Evolutionary conservation across 2,329 filamentous ascomycete species (phyloP), one percentile per base, ranked within the genome.

Genomic region (Ophiostoma australiae): DNA sequence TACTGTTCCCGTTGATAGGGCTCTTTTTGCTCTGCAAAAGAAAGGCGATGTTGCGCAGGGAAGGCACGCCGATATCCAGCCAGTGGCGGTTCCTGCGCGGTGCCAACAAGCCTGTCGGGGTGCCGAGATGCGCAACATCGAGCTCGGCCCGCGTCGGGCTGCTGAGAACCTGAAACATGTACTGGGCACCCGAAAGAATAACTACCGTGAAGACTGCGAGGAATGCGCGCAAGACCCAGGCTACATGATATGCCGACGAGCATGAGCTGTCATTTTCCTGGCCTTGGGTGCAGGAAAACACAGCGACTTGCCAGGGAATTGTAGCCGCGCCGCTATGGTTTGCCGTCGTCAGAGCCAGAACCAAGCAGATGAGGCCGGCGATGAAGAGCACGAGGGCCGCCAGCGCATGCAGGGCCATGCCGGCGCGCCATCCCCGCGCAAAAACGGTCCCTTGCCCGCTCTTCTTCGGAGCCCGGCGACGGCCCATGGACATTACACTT

Each of bases 41-140:
- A 69, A 80, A 76, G 15, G 73, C 70, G 2, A 86, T 76, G 73
- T 87, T 87, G 68, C 84, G 80, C 37, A 86, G 69, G 13, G 85
- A 86, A 7, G 84, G 83, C 23, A 86, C 79, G 7, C 85, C 85
- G 37, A 87, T 83, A 72, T 87, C 84, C 69, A 87, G 76, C 85
- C 84, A 86, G 65, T 75, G 78, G 73, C 78, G 80, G 44, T 76
- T 78, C 8, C 61, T 8, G 17, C 61, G 61, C 31, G 61, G 61
- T 8, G 61, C 15, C 20, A 37, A 33, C 61, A 37, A 27, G 5
- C 31, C 31, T n/a, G 61, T 65, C 2, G 61, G 33, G 15, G 17
- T 35, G 33, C 63, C 63, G 13, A 77, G 78, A 73, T 87, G 85
- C 5, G 84, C 84, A 15, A 74, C 76, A 37, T 81, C 78, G 10